These are phyloP conservation scores for Aspergillus fumigatiaffinis DNA, from an alignment of 2,329 filamentous ascomycete species.

Conservation along the genomic window DNA sequence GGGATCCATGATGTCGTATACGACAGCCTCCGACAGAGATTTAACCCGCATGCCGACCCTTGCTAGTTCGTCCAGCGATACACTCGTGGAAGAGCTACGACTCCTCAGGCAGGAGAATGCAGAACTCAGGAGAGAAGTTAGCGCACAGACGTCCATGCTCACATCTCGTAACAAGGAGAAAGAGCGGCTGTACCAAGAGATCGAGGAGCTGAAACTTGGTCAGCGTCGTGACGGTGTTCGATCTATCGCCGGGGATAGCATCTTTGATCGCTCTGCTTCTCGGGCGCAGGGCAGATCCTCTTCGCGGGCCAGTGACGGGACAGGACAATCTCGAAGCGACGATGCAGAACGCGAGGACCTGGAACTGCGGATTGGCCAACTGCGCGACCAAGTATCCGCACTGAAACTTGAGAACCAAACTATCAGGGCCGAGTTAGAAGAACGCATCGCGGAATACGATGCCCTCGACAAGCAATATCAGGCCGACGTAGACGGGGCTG, in stretches of 20 bases:
- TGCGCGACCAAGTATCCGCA: constrained; percentile 82
- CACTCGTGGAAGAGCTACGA: constrained; percentile 77
- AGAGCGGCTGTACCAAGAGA: constrained; percentile 91
- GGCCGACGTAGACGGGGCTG: constrained; percentile 73
- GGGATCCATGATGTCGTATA: constrained; percentile 37
- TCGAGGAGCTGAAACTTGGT: constrained; percentile 90
- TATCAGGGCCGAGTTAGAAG: constrained; percentile 75
- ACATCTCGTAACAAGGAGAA: constrained; percentile 94
- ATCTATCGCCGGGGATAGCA: constrained; percentile 73
- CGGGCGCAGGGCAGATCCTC: constrained; percentile 70
- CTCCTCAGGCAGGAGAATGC: constrained; percentile 88
- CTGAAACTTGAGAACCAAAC: constrained; percentile 88
- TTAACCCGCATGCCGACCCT: constrained; percentile 41
- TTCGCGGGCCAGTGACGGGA: constrained; percentile 68
- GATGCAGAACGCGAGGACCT: constrained; percentile 81
- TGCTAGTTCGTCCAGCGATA: constrained; percentile 59
- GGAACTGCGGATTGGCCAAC: constrained; percentile 75
- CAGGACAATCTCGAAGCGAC: constrained; percentile 60
- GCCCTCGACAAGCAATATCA: constrained; percentile 68
- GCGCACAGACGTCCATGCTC: constrained; percentile 95
- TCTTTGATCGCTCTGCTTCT: constrained; percentile 91
- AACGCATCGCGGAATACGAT: constrained; percentile 75
- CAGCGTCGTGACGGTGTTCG: constrained; percentile 64
- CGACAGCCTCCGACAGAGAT: constrained; percentile 34
- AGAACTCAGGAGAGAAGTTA: constrained; percentile 84